A percentile compares a stretch with the other conserved stretches of the same genome.
Conservation (phyloP, 2,329 filamentous ascomycete genomes). For the Microcera coccophila region DNA sequence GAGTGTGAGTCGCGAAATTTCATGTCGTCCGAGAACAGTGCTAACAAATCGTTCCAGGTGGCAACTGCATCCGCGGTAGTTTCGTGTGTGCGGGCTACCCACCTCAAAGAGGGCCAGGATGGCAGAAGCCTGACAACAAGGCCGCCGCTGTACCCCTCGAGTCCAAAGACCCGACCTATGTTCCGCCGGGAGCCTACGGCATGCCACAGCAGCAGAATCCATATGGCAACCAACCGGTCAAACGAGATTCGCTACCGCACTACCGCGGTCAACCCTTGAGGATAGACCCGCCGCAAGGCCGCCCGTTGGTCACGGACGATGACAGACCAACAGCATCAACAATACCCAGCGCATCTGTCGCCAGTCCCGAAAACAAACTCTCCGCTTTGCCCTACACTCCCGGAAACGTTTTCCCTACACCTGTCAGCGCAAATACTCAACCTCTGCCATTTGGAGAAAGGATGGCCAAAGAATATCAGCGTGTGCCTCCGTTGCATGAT, state of each 20-base stretch:
- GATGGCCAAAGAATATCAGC: slow-evolving; percentile 56
- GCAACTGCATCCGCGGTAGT: slow-evolving; percentile 84
- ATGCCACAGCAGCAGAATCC: slow-evolving; percentile 48
- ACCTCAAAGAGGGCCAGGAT: slow-evolving; percentile 65
- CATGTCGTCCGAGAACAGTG: not conserved
- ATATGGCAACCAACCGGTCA: slow-evolving; percentile 38
- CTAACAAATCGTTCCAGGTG: slow-evolving; percentile 52
- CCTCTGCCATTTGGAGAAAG: slow-evolving; percentile 45
- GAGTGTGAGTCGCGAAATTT: slow-evolving; percentile 63
- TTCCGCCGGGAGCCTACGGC: slow-evolving; percentile 58
- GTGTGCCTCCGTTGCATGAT: slow-evolving; percentile 59
- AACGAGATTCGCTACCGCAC: slow-evolving; percentile 55
- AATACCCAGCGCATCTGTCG: slow-evolving; percentile 53
- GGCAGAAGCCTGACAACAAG: slow-evolving; percentile 72
- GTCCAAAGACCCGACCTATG: slow-evolving; percentile 70
- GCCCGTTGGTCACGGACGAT: slow-evolving; percentile 53
- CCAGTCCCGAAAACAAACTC: slow-evolving; percentile 60
- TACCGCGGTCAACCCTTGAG: slow-evolving; percentile 60
- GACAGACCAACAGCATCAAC: slow-evolving; percentile 58
- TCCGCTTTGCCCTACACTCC: slow-evolving; percentile 54
- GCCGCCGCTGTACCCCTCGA: slow-evolving; percentile 70
- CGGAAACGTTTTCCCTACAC: slow-evolving; percentile 57
- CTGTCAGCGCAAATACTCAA: slow-evolving; percentile 54
- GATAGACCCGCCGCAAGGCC: slow-evolving; percentile 60
- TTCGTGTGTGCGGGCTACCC: slow-evolving; percentile 92